phyloP scores from a whole-genome alignment of 371 early-diverging fungal genomes.

The Apophysomyces ossiformis region DNA sequence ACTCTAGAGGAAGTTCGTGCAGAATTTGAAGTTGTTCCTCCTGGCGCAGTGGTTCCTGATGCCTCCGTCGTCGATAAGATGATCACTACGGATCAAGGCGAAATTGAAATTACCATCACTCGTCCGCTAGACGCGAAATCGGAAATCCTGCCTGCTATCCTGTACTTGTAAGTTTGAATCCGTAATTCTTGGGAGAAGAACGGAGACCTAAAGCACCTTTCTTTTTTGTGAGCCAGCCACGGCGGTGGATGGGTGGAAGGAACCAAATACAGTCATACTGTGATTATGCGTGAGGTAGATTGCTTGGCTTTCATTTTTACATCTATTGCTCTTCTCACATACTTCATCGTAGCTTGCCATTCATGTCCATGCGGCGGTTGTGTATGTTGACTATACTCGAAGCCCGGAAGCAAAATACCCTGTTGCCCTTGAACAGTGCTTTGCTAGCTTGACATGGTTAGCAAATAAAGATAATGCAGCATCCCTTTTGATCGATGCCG shows the following conservation, averaged over 20 bases:
- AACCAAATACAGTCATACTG: constrained; percentile 20
- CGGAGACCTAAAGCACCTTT: neutral
- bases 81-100: neutral
- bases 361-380: constrained; percentile 19
- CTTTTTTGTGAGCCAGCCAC: constrained; percentile 13
- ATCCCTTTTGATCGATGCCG: constrained; percentile 15
- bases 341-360: constrained; percentile 2
- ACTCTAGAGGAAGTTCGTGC: no score
- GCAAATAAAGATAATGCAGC: constrained; percentile 22
- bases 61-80: neutral
- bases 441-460: constrained; percentile 25
- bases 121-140: constrained; percentile 22
- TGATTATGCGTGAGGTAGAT: constrained; percentile 21
- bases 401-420: constrained; percentile 39
- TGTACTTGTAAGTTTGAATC: constrained; percentile 17
- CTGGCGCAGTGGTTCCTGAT: neutral
- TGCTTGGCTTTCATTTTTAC: constrained; percentile 1
- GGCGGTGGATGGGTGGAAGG: constrained; percentile 31
- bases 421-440: constrained; percentile 30
- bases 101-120: constrained; percentile 13
- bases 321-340: neutral
- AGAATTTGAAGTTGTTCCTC: no score
- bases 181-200: no score
- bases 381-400: constrained; percentile 29
- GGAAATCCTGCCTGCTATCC: constrained; percentile 19